Base-by-base conservation (phyloP, 768 basidiomycete species). In the Mycena metata region DNA sequence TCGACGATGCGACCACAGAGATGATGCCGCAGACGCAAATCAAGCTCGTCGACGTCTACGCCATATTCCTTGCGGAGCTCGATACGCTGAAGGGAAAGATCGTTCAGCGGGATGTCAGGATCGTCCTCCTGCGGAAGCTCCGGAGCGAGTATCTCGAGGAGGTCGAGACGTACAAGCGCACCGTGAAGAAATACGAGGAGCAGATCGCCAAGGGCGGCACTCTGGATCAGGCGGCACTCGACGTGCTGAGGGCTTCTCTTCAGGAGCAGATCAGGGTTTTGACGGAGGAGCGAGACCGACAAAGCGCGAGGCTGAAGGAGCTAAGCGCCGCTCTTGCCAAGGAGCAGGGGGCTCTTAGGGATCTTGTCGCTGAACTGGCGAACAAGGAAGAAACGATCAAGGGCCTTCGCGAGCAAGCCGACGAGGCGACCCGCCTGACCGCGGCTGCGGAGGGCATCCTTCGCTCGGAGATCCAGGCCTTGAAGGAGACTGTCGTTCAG, bases 401-500 rank as follows among this genome's bases (percentile, higher is more conserved):
- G 33, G 21, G 35, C 33, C 51, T 54, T 19, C 33, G 11, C 21
- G 51, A 54, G 51, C 17, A 36, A 54, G 33, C 51, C 51, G 51
- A 54, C 51, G 33, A 54, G 51, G n/a, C n/a, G n/a, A n/a, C n/a
- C n/a, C n/a, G n/a, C n/a, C n/a, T n/a, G n/a, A 54, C 51, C 24
- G 21, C 51, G 8, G 51, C 33, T 54, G 51, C 51, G 35, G 17
- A 54, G 51, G 51, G 51, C 51, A 12, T 19, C 51, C 51, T 54
- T 54, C 51, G 21, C 51, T 54, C 51, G 33, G 51, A 54, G 51
- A 54, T 54, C 51, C 17, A 54, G 51, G 51, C 51, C 4, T 35
- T 54, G 15, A 54, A 54, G 51, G 51, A 11, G 17, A 54, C 51
- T 54, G 51, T 54, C 51, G 51, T 36, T 54, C 51, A 54, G 51